Evolutionary conservation across 805 yeast species (phyloP), one percentile per base, ranked within the genome.

Genomic region (Saccharomycopsis capsularis): DNA sequence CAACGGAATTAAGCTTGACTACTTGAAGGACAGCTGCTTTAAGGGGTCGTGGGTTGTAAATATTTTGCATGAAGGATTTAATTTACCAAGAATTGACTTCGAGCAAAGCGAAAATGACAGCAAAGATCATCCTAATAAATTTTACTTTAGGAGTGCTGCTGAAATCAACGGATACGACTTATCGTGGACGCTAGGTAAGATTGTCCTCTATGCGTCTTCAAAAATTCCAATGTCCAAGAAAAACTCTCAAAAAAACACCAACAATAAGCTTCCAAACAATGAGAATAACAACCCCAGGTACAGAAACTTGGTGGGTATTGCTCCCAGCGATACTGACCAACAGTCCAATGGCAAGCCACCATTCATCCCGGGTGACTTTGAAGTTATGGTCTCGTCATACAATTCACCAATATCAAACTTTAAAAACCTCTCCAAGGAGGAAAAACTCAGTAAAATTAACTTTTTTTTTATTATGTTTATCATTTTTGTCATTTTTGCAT

Each of bases 141-240:
- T 82, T 34, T 82, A 90, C 0, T 89, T 93, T 65, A 88, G 84
- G 64, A 83, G 95, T 52, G 89, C 93, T 0, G 81, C 82, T 48
- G 73, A 81, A 16, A 78, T 93, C 29, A 75, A 86, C 51, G 96
- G 95, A 2, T 78, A 80, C 3, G 99, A 93, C 56, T 68, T 93
- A 16, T 85, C 96, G 0, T 93, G 99, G 99, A 91, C 98, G 0
- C 63, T 93, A 32, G 99, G 99, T 3, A 82, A 85, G 59, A 88
- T 90, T 24, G 62, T 93, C 3, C 63, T 91, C 11, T 86, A 81
- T 62, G 96, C 96, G 0, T 80, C 95, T 0, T 77, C 90, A 15
- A 81, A 79, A 54, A 71, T 86, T 4, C 44, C 42, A 9, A 4
- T 32, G 1, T 13, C 44, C 21, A 18, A 16, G 6, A 15, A 16